phyloP scores from a whole-genome alignment of 2,329 filamentous ascomycete genomes.

The Aspergillus glaucus region DNA sequence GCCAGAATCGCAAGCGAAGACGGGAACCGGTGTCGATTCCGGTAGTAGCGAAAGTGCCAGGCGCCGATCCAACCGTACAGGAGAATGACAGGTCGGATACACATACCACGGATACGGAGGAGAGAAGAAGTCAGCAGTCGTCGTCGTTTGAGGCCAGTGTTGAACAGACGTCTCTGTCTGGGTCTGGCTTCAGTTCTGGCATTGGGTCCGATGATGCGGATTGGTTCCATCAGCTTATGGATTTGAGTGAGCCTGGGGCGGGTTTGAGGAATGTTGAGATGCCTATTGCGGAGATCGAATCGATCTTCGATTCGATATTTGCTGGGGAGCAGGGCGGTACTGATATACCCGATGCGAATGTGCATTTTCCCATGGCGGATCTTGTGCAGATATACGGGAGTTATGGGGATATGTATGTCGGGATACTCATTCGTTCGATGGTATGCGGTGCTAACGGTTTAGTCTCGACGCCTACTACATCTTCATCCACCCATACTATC shows the following conservation, averaged over 20 bases:
- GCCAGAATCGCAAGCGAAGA: conserved; percentile 1
- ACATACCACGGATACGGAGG: not conserved
- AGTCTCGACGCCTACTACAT: conserved; percentile 27
- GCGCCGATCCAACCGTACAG: no score
- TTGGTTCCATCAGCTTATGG: conserved; percentile 12
- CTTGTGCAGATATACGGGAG: conserved; percentile 40
- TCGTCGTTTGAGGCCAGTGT: not conserved
- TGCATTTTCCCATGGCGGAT: not conserved
- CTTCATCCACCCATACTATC: conserved; percentile 26
- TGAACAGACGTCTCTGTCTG: not conserved
- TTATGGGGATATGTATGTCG: conserved; percentile 37
- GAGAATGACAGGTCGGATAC: not conserved
- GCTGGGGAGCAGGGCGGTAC: not conserved
- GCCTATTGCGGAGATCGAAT: conserved; percentile 43
- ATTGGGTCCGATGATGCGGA: not conserved
- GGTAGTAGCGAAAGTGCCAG: not conserved
- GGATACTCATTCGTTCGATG: not conserved
- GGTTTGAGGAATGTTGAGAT: conserved; percentile 44
- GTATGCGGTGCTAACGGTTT: not conserved
- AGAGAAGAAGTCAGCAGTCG: not conserved
- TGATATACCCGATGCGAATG: not conserved
- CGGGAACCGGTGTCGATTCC: not conserved
- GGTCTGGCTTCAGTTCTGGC: not conserved
- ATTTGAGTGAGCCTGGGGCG: conserved; percentile 41
- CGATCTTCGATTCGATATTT: conserved; percentile 40